Conservation (phyloP, 306 rosid genomes). For the Alnus rubra region DNA sequence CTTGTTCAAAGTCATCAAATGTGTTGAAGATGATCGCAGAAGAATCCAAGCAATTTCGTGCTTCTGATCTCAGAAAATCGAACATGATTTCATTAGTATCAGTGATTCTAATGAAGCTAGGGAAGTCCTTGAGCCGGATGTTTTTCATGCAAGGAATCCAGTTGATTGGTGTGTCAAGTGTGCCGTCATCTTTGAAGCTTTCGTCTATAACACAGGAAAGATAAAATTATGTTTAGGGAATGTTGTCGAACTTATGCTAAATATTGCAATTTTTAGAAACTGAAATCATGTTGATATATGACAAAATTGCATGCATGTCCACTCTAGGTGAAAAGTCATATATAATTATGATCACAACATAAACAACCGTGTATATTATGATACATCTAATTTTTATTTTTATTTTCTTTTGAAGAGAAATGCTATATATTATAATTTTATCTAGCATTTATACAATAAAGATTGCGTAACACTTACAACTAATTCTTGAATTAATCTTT, state of each 20-base stretch:
- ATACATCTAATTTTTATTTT: too few relatives aligned
- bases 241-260: too few relatives aligned
- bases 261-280: background rate
- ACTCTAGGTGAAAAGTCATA: too few relatives aligned
- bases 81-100: slow-evolving; percentile 36
- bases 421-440: too few relatives aligned
- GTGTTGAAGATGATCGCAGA: slow-evolving; percentile 41
- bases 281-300: background rate
- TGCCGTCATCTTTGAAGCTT: slow-evolving; percentile 29
- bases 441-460: too few relatives aligned
- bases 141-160: slow-evolving; percentile 46
- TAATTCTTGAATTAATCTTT: too few relatives aligned
- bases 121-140: slow-evolving; percentile 44
- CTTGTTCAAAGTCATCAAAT: slow-evolving; percentile 35
- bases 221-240: background rate
- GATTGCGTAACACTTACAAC: too few relatives aligned
- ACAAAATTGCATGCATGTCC: too few relatives aligned
- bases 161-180: slow-evolving; percentile 32
- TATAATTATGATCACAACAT: too few relatives aligned
- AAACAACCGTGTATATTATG: too few relatives aligned
- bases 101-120: slow-evolving; percentile 35
- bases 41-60: slow-evolving; percentile 35
- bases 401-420: too few relatives aligned
- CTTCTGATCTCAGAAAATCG: slow-evolving; percentile 35
- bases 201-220: slow-evolving; percentile 20